Percentiles rank a stretch among this genome's conserved stretches.
Conservation (phyloP, 1,139 yeast genomes). For the Candida dubliniensis region DNA sequence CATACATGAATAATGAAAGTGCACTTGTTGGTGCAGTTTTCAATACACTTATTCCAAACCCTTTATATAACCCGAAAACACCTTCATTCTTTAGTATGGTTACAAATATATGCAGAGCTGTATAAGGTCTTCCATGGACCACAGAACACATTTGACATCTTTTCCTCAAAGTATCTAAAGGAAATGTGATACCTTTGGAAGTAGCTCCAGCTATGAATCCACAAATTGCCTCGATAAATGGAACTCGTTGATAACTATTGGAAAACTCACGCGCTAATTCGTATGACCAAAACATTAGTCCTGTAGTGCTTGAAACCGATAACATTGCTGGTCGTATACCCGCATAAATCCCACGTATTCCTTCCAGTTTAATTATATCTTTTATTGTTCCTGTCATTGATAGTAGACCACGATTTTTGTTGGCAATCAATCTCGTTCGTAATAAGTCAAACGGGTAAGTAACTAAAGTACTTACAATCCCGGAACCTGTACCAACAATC, state of each 20-base stretch:
- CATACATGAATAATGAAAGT: slow-evolving; percentile 72
- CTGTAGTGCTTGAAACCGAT: slow-evolving; percentile 66
- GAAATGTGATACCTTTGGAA: slow-evolving; percentile 76
- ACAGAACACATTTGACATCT: slow-evolving; percentile 65
- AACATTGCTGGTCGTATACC: slow-evolving; percentile 65
- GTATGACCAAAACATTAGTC: slow-evolving; percentile 69
- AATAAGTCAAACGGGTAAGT: slow-evolving; percentile 90
- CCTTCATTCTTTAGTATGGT: slow-evolving; percentile 58
- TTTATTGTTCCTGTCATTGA: slow-evolving; percentile 46
- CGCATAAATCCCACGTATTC: slow-evolving; percentile 56
- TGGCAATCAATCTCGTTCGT: slow-evolving; percentile 79
- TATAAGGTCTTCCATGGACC: slow-evolving; percentile 14
- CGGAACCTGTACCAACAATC: slow-evolving; percentile 75
- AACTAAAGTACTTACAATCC: slow-evolving; percentile 64
- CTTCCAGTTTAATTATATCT: slow-evolving; percentile 48
- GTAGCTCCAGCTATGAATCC: slow-evolving; percentile 77
- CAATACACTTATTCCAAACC: slow-evolving; percentile 63
- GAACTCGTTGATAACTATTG: slow-evolving; percentile 27
- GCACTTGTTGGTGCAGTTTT: slow-evolving; percentile 87
- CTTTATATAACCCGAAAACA: slow-evolving; percentile 66
- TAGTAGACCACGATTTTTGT: slow-evolving; percentile 40
- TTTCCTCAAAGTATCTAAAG: slow-evolving; percentile 80
- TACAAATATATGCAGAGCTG: slow-evolving; percentile 21
- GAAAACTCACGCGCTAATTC: slow-evolving; percentile 44
- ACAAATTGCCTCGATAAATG: slow-evolving; percentile 60